Percentiles rank a stretch among this genome's conserved stretches.
Evolutionary conservation across 768 basidiomycete species (phyloP).

Genomic region (Phylloporus rhodoxanthus): DNA sequence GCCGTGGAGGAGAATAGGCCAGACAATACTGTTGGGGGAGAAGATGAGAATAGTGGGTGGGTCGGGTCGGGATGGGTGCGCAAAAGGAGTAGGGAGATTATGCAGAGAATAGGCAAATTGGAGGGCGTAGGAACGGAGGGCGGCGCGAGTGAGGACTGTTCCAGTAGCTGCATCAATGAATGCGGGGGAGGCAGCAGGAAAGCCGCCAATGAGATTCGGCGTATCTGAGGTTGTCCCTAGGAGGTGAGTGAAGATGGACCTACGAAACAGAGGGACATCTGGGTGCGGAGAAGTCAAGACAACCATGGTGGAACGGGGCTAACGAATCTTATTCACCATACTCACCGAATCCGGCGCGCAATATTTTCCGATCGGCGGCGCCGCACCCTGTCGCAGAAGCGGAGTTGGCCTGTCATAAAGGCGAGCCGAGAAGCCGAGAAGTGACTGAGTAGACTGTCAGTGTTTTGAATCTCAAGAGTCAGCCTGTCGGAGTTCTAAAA

Average conservation of each 20-base stretch:
- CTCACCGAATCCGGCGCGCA: too few species aligned
- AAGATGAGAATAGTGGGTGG: slow-evolving; percentile 51
- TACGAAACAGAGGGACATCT: slow-evolving; percentile 16
- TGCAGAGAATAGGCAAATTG: slow-evolving; percentile 55
- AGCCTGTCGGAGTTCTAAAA: too few species aligned
- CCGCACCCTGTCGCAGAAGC: too few species aligned
- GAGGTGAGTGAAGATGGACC: slow-evolving; percentile 31
- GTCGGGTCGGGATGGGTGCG: slow-evolving; percentile 43
- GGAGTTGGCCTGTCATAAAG: too few species aligned
- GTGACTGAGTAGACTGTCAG: too few species aligned
- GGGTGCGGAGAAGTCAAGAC: slow-evolving; percentile 19
- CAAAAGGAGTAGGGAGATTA: slow-evolving; percentile 39
- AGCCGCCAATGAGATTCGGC: slow-evolving; percentile 35
- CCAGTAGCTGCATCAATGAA: slow-evolving; percentile 65
- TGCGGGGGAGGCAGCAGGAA: slow-evolving; percentile 42
- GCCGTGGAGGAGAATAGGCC: slow-evolving; percentile 41
- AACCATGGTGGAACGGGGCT: slow-evolving; percentile 19
- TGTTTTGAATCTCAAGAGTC: too few species aligned
- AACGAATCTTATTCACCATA: too few species aligned
- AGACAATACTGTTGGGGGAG: slow-evolving; percentile 61
- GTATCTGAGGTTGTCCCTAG: slow-evolving; percentile 14
- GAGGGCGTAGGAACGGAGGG: slow-evolving; percentile 49
- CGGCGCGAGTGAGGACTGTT: slow-evolving; percentile 47
- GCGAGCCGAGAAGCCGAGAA: too few species aligned
- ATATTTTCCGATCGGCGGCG: too few species aligned